phyloP scores from a whole-genome alignment of 257 asterid genomes.

The Solanum pinnatisectum region DNA sequence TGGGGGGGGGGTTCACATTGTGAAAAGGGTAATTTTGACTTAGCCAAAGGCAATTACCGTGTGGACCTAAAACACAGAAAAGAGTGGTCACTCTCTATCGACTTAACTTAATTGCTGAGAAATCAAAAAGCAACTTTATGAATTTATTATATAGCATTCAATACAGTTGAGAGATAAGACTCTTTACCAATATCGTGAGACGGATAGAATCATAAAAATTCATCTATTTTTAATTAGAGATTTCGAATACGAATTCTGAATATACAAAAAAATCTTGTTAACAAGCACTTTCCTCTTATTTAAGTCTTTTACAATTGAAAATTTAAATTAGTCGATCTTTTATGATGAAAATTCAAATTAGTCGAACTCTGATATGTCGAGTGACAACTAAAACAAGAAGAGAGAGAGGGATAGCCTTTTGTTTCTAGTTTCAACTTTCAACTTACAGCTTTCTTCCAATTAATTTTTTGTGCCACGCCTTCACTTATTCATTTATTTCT shows the following conservation, averaged over 20 bases:
- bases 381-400: neutral
- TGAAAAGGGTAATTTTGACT: neutral
- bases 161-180: neutral
- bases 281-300: rapidly evolving
- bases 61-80: neutral
- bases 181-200: neutral
- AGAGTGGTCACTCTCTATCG: neutral
- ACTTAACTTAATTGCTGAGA: neutral
- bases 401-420: neutral
- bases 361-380: rapidly evolving
- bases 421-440: neutral
- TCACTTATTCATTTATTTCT: neutral
- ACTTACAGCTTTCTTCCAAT: neutral
- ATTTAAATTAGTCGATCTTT: neutral
- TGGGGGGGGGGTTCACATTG: neutral
- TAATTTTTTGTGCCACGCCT: constrained; percentile 22
- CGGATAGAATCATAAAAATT: neutral
- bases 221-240: rapidly evolving
- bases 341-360: neutral
- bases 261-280: neutral
- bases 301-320: rapidly evolving
- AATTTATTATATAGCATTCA: constrained; percentile 20
- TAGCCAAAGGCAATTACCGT: neutral
- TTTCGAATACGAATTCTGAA: rapidly evolving
- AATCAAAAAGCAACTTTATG: constrained; percentile 26